Conservation (phyloP, 2,329 filamentous ascomycete species). For the Aspergillus sojae region DNA sequence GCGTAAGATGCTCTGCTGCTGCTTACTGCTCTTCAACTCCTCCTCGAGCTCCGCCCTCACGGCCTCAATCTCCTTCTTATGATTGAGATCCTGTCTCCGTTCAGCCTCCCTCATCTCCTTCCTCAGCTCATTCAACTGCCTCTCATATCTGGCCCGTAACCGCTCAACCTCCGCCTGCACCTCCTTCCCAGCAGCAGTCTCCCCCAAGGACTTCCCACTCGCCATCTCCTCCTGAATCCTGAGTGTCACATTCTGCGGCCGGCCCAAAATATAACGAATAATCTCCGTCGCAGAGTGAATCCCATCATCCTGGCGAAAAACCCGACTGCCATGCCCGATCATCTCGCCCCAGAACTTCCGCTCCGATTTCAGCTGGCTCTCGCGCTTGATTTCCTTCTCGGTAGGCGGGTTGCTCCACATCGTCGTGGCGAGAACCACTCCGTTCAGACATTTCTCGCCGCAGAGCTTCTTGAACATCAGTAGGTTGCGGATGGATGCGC, state of each 20-base stretch:
- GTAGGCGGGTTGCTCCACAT: slow-evolving; percentile 31
- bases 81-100: background rate
- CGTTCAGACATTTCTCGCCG: slow-evolving; percentile 34
- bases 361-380: background rate
- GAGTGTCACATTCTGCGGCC: background rate
- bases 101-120: background rate
- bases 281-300: background rate
- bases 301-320: background rate
- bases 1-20: background rate
- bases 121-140: background rate
- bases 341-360: slow-evolving; percentile 13
- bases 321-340: background rate
- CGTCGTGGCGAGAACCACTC: slow-evolving; percentile 44
- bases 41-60: background rate
- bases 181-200: background rate
- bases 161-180: background rate
- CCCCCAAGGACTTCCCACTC: background rate
- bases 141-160: background rate
- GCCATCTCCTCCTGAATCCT: background rate
- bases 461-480: slow-evolving; percentile 45
- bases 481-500: slow-evolving; percentile 36
- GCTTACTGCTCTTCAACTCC: background rate
- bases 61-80: background rate
- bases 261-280: background rate
- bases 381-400: background rate